Evolutionary conservation across 148 eudicot species (phyloP), one percentile per base, ranked within the genome.

Genomic region (Diospyros lotus): DNA sequence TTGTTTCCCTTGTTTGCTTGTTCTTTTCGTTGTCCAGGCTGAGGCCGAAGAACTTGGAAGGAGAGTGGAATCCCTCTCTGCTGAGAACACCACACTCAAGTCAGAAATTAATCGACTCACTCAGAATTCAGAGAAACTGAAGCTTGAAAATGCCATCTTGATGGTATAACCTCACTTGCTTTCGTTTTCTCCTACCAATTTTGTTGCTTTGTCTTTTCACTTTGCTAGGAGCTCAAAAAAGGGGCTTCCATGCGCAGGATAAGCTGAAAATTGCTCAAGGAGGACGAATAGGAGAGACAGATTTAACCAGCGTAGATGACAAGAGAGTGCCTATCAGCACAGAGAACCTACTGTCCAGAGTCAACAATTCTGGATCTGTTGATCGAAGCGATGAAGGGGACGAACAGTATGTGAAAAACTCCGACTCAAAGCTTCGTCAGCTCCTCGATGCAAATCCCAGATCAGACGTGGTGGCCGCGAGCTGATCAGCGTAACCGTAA

Each of bases 41-140:
- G 99, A 95, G 73, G 81, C 97, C 65, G 97, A 93, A 83, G 97
- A 95, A 79, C 91, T 93, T 69, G 90, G 89, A 39, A 79, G 61
- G 44, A 91, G 75, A 86, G 99, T 95, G 51, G 93, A 90, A 42
- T 68, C 86, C 54, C 82, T 95, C 72, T 87, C 53, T 81, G 85
- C 89, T 72, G 97, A 95, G 75, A 95, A 95, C 62, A 56, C 77
- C 74, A 80, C 86, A 8, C 89, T 95, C 38, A 93, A 82, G 77
- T 84, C 91, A 0, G 99, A 95, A 77, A 89, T 93, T 51, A 84
- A 77, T 71, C 87, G 82, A 68, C 56, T 93, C 18, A 77, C 72
- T 13, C 94, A 91, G 64, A 90, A 77, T 72, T 91, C 99, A 0
- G 84, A 80, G 76, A 86, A 87, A 80, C 86, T 93, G 72, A 94